Conservation (phyloP, 352 stramenopile species). For the Globisporangium uncinulatum region DNA sequence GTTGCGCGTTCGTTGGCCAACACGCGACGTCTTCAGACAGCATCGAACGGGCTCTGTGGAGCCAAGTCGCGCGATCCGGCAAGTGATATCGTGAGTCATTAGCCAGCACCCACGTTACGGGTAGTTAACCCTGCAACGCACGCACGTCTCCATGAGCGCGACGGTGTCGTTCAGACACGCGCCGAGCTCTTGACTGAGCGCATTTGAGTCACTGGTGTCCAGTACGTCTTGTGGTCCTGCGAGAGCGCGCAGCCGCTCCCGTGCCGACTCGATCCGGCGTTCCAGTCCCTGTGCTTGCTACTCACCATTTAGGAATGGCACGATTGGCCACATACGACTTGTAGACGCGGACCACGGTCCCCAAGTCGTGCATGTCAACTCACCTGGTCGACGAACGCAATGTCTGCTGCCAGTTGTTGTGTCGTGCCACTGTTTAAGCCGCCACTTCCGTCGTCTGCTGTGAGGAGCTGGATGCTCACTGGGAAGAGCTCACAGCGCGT, state of each 20-base stretch:
- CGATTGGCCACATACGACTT: neutral
- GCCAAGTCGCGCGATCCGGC: neutral
- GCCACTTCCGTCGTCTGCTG: neutral
- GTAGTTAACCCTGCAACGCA: neutral
- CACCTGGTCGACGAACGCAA: constrained; percentile 11
- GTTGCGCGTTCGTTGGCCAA: constrained; percentile 14
- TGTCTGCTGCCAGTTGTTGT: constrained; percentile 8
- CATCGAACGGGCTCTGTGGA: constrained; percentile 21
- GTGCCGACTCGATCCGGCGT: constrained; percentile 13
- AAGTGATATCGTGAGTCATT: neutral
- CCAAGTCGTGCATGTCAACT: neutral
- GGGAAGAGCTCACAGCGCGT: constrained; percentile 20
- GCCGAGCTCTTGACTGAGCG: constrained; percentile 23
- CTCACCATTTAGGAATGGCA: neutral
- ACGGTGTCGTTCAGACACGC: constrained; percentile 20
- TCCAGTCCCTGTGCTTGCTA: constrained; percentile 15
- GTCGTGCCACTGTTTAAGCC: neutral
- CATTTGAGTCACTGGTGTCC: constrained; percentile 3
- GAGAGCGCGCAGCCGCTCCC: constrained; percentile 9
- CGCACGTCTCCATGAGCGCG: constrained; percentile 24
- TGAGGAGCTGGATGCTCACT: constrained; percentile 15
- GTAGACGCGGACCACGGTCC: neutral
- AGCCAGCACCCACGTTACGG: neutral
- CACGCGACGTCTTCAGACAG: constrained; percentile 24
- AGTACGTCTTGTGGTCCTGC: neutral